These are phyloP conservation scores for Cicer arietinum DNA, from an alignment of 306 rosid genomes.

Conservation along the genomic window DNA sequence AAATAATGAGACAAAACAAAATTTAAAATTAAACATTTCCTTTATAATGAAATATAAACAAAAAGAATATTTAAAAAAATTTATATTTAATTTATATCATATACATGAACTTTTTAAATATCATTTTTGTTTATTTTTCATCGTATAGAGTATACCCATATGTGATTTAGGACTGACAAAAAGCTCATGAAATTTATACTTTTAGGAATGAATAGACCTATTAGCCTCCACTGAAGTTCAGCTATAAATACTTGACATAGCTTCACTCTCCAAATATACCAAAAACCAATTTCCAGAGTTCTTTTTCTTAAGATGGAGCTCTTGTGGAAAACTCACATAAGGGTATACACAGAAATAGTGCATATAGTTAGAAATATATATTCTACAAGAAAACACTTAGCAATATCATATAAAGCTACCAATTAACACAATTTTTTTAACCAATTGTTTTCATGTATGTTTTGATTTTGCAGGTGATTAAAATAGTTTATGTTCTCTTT, in stretches of 20 bases:
- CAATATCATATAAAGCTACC: background rate
- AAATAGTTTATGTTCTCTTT: slow-evolving; percentile 16
- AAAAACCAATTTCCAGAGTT: slow-evolving; percentile 22
- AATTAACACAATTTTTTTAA: background rate
- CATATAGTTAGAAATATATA: background rate
- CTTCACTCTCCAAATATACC: slow-evolving; percentile 34
- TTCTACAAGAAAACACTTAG: background rate
- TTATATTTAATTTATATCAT: too few relatives aligned
- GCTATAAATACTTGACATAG: slow-evolving; percentile 45
- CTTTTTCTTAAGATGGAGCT: slow-evolving; percentile 44
- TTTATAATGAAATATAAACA: too few relatives aligned
- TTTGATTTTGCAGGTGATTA: slow-evolving; percentile 42
- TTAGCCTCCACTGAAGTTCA: slow-evolving; percentile 10
- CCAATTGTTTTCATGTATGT: slow-evolving; percentile 27
- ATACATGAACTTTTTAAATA: too few relatives aligned
- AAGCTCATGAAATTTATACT: slow-evolving; percentile 8
- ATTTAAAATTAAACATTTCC: too few relatives aligned
- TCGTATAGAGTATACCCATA: too few relatives aligned
- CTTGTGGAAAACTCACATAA: slow-evolving; percentile 42
- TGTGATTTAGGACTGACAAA: background rate
- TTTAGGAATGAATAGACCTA: slow-evolving; percentile 29
- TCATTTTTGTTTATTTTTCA: too few relatives aligned
- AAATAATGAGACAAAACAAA: too few relatives aligned
- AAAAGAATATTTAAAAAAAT: too few relatives aligned
- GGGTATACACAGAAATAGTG: slow-evolving; percentile 29